A percentile compares a stretch with the other conserved stretches of the same genome.
Conservation (phyloP, 2,329 filamentous ascomycete genomes). For the Didymellaceae sp. region DNA sequence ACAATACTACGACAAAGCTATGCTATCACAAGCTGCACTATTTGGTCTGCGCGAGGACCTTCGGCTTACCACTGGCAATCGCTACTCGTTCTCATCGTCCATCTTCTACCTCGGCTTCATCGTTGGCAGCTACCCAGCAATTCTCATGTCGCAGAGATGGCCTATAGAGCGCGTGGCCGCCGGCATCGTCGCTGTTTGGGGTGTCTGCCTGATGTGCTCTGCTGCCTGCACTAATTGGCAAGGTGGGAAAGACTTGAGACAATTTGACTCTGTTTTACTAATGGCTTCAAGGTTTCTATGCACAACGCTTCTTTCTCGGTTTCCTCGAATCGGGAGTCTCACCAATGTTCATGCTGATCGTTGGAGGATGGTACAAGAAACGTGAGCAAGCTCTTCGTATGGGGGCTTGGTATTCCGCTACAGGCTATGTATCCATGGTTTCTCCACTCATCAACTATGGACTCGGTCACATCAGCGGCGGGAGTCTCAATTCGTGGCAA, state of each 20-base stretch:
- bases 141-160: conserved; percentile 53
- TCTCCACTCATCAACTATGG: conserved; percentile 42
- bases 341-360: conserved; percentile 56
- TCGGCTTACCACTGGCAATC: conserved; percentile 46
- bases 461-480: conserved; percentile 39
- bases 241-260: neutral
- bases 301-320: conserved; percentile 60
- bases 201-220: conserved; percentile 46
- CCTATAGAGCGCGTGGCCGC: conserved; percentile 57
- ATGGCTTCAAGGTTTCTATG: conserved; percentile 49
- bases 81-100: conserved; percentile 53
- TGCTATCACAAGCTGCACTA: conserved; percentile 58
- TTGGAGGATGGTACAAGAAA: conserved; percentile 58
- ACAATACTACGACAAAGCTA: conserved; percentile 51
- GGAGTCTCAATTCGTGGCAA: conserved; percentile 32
- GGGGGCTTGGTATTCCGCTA: conserved; percentile 69
- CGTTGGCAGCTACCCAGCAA: conserved; percentile 56
- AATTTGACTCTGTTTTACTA: neutral
- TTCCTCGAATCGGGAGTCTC: conserved; percentile 62
- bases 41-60: conserved; percentile 42
- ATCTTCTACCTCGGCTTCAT: conserved; percentile 59
- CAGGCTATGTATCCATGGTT: conserved; percentile 39
- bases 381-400: conserved; percentile 67
- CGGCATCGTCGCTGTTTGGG: conserved; percentile 52
- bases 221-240: conserved; percentile 55